A percentile compares a stretch with the other conserved stretches of the same genome.
These are phyloP conservation scores for Rutstroemia sp. DNA, from an alignment of 2,329 filamentous ascomycete genomes.

Conservation along the genomic window DNA sequence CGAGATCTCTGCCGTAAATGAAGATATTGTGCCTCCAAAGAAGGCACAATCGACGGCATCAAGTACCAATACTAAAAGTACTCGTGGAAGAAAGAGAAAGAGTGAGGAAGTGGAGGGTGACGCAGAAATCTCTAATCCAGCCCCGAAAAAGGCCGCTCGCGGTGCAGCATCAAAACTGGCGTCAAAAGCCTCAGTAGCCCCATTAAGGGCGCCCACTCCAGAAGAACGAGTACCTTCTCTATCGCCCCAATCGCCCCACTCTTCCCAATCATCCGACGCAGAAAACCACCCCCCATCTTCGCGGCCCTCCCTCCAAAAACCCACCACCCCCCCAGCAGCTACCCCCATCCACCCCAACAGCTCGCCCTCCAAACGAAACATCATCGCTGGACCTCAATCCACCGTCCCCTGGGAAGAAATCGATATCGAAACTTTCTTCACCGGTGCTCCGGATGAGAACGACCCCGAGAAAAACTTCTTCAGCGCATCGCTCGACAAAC, in stretches of 20 bases:
- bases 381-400: constrained; percentile 49
- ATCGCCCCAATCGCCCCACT: constrained; percentile 33
- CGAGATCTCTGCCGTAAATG: constrained; percentile 38
- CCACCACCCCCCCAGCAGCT: constrained; percentile 18
- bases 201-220: constrained; percentile 37
- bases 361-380: constrained; percentile 56
- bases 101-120: constrained; percentile 49
- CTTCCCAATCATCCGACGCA: constrained; percentile 64
- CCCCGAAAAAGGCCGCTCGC: constrained; percentile 28
- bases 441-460: constrained; percentile 34
- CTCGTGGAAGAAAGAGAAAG: constrained; percentile 45
- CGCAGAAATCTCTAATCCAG: constrained; percentile 37
- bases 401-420: constrained; percentile 61
- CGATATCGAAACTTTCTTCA: constrained; percentile 68
- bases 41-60: constrained; percentile 31
- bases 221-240: constrained; percentile 38
- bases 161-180: constrained; percentile 36
- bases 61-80: constrained; percentile 50
- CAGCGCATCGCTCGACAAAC: constrained; percentile 38
- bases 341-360: constrained; percentile 39
- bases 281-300: constrained; percentile 73
- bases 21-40: constrained; percentile 47
- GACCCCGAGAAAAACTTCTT: constrained; percentile 24
- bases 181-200: constrained; percentile 39
- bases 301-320: constrained; percentile 36